Conservation (phyloP, 306 rosid species). For the Cicer judaicum region DNA sequence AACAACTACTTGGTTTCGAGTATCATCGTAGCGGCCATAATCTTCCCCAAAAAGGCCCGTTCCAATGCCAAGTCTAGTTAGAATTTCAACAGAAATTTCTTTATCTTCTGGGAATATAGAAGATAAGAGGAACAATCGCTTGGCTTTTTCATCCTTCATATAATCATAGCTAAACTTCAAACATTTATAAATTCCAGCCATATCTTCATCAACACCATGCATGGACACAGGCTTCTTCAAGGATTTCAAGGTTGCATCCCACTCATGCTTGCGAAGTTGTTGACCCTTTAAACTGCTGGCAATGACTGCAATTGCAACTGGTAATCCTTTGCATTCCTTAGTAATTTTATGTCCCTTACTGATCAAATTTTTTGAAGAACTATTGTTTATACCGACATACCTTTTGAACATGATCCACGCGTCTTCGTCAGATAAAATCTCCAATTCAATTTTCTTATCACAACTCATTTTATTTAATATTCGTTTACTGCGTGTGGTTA, state of each 20-base stretch:
- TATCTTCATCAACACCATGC: not conserved
- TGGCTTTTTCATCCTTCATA: not conserved
- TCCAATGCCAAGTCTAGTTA: not conserved
- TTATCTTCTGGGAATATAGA: conserved; percentile 41
- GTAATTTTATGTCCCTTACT: not conserved
- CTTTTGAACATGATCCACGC: not conserved
- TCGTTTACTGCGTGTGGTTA: not conserved
- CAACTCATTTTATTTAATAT: not conserved
- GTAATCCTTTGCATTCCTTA: conserved; percentile 37
- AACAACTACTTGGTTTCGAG: too few species aligned
- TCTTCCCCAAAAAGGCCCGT: not conserved
- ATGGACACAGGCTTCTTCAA: not conserved
- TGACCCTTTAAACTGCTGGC: not conserved
- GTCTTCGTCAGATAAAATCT: not conserved
- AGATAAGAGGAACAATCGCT: conserved; percentile 21
- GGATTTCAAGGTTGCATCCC: not conserved
- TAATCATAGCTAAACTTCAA: conserved; percentile 13
- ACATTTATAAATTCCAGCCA: not conserved
- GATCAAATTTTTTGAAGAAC: not conserved
- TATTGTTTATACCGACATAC: not conserved
- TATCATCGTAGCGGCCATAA: too few species aligned
- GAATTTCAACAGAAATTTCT: not conserved
- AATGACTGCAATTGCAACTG: not conserved
- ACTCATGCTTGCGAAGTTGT: not conserved
- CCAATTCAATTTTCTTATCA: not conserved